Conservation (phyloP, 179 eudicot genomes). For the Beta macrorhiza region DNA sequence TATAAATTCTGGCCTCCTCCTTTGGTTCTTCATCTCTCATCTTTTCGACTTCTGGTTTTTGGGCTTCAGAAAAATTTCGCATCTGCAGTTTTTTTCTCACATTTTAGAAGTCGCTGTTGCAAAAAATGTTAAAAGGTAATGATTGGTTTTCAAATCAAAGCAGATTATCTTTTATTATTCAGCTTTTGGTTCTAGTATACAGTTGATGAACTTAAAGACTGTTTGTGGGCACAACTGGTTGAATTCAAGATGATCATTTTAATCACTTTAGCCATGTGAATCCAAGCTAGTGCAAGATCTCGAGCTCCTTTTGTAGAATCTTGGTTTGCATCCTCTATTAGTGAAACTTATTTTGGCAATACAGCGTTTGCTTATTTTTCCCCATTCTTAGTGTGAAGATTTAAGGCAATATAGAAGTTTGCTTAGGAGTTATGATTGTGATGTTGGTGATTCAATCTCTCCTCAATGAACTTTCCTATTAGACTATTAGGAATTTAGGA, state of each 20-base stretch:
- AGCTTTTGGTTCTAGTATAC: neutral
- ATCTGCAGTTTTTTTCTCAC: no score
- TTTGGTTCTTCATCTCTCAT: neutral
- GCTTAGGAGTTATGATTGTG: neutral
- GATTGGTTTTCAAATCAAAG: neutral
- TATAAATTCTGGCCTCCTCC: no score
- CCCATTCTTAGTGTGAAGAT: neutral
- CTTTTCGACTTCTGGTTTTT: neutral
- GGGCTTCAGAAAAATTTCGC: neutral
- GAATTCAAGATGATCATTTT: no score
- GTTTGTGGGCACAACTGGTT: no score
- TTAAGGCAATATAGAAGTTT: neutral
- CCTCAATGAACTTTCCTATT: neutral
- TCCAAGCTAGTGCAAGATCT: no score
- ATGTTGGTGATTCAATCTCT: neutral
- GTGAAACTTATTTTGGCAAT: no score
- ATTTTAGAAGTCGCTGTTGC: neutral
- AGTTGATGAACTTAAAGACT: no score
- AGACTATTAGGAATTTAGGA: no score
- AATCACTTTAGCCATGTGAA: no score
- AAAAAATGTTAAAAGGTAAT: neutral
- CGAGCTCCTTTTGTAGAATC: no score
- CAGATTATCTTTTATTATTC: neutral
- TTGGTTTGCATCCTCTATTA: no score
- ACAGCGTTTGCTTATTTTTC: no score